phyloP scores from a whole-genome alignment of 371 early-diverging fungal genomes.

The Dinochytrium kinnereticum region DNA sequence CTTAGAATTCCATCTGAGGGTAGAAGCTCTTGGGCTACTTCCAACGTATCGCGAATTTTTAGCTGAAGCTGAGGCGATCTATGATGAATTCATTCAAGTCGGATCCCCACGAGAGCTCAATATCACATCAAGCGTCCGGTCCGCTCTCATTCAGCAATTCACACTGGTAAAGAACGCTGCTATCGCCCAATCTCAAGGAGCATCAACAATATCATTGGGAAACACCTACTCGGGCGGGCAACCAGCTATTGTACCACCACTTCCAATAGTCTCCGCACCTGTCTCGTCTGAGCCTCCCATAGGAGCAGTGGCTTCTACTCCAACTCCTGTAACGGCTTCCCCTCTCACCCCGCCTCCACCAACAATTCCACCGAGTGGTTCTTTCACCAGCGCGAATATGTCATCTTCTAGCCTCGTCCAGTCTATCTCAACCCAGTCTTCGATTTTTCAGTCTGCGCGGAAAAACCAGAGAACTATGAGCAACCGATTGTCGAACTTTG shows the following conservation, averaged over 20 bases:
- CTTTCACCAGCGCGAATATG: background rate
- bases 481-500: slow-evolving; percentile 20
- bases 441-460: background rate
- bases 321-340: background rate
- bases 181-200: slow-evolving; percentile 1
- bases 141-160: slow-evolving; percentile 34
- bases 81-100: slow-evolving; percentile 41
- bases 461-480: background rate
- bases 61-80: slow-evolving; percentile 26
- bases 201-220: slow-evolving; percentile 5
- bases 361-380: background rate
- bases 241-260: background rate
- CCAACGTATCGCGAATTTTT: slow-evolving; percentile 36
- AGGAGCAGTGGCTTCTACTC: background rate
- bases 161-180: slow-evolving; percentile 17
- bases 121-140: slow-evolving; percentile 34
- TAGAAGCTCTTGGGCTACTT: slow-evolving; percentile 31
- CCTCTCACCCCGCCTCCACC: background rate
- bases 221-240: background rate
- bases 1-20: slow-evolving; percentile 39
- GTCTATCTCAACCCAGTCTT: background rate
- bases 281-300: background rate
- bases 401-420: background rate
- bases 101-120: slow-evolving; percentile 41
- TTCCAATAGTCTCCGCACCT: background rate